Evolutionary conservation across 2,329 filamentous ascomycete genomes (phyloP), one percentile per base, ranked within the genome.

Genomic region (Colletotrichum tabaci): DNA sequence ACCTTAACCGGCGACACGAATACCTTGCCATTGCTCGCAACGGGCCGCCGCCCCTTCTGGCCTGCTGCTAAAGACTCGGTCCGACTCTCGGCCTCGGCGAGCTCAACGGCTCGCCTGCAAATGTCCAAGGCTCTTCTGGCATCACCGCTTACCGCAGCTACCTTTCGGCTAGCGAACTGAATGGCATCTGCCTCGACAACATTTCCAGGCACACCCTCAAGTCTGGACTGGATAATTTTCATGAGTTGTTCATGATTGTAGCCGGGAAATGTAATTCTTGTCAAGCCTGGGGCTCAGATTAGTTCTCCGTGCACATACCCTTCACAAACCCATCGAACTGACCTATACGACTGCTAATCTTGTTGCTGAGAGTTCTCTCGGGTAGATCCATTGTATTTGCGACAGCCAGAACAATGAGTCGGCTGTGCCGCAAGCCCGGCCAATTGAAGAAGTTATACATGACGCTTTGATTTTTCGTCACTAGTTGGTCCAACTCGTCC

Each of bases 391-490:
- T 99, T 30, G 96, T 99, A 82, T 99, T 99, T 63, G 96, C 97
- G 21, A 99, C 96, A 13, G 97, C 97, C 8, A 99, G 90, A 8
- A 99, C 97, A 80, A 99, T 98, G 55, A 99, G 87, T 60, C 95
- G 91, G 65, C 94, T 98, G 82, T 99, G 95, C 61, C 94, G 90
- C 65, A 98, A 86, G 13, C 94, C 93, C 4, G 96, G 96, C 96
- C 96, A 99, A 79, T 99, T 99, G 88, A 99, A 99, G 82, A 99
- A 99, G 82, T 99, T 99, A 85, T 99, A 99, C 96, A 99, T 99
- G 83, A 99, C 96, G n/a, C 94, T 96, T 81, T 99, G 97, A 78
- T 98, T 98, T 79, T 96, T 96, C 15, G 96, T 99, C 6, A 99
- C 97, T 9, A 99, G 89, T 82, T 99, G 96, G 80, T 99, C 96